Evolutionary conservation across 2,329 filamentous ascomycete genomes (phyloP), one percentile per base, ranked within the genome.

Genomic region (Scleromitrula shiraiana): DNA sequence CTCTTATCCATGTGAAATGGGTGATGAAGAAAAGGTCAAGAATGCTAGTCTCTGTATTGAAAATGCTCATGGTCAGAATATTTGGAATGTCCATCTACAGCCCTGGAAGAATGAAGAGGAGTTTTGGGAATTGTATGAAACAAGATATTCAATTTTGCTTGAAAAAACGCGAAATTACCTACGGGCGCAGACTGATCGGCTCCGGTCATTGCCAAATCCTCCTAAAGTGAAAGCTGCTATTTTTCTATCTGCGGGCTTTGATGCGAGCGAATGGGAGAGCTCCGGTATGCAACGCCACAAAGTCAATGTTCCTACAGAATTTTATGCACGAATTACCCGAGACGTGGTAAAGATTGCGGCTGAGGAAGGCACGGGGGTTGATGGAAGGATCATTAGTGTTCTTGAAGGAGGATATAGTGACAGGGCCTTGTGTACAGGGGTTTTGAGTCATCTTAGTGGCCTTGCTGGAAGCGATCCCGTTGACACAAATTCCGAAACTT

Each of bases 331-430:
- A 1, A 85, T 98, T 55, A 91, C 91, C 0, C 77, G 82, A 37
- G 93, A 98, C 61, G 78, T 96, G 3, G 83, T 94, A 12, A 80
- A 77, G 40, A 71, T 98, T 50, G 85, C 94, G 0, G 77, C 86
- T 33, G 89, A 96, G 63, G 82, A 87, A 58, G 85, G 77, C 2
- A 77, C 87, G 2, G 76, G 78, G 23, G 86, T 88, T 1, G 84
- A 94, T 22, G 91, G 91, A 2, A 78, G 93, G 37, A 75, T 97
- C 19, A 83, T 98, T 61, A 97, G 91, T 64, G 89, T 97, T 2
- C 75, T 98, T 19, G 93, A 98, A 67, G 93, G 93, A 26, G 93
- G 93, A 0, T 98, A 98, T 63, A 96, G 90, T 63, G 88, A 98
- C 66, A 80, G 90, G 50, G 93, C 93, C 7, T 70, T 98, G 41